Base-by-base conservation (phyloP, 2,329 filamentous ascomycete genomes). In the Shiraia sp. region DNA sequence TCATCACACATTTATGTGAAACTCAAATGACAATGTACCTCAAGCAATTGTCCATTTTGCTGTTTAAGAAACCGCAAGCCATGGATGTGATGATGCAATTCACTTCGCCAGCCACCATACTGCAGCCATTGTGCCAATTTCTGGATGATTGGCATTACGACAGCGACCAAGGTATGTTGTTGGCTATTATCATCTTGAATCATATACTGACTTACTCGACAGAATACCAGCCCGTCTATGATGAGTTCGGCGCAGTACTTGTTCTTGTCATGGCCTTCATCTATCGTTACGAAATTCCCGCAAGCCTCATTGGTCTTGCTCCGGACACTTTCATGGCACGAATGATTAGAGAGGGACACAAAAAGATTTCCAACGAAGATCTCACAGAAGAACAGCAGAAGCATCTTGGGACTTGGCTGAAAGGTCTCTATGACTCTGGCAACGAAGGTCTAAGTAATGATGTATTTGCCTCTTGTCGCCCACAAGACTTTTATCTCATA, bases 221-320 rank as follows among this genome's bases (percentile, higher is more conserved):
- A n/a, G 89, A 93, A 61, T 90, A 90, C 55, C 88, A 92, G 62
- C 88, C 88, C 0, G 83, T 90, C 0, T 93, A 93, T 55, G 89
- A 93, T 59, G 89, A 95, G 55, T 93, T 92, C 53, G 87, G 88
- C 1, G 83, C 86, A 0, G 83, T 91, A 12, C 71, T 93, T 6
- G 76, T 93, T 1, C 74, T 93, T 2, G 77, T 90, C 0, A 69
- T 91, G 36, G 86, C 86, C 0, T 85, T 90, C 50, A 79, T 86
- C n/a, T 81, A 89, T 61, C 83, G 89, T 10, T 92, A 91, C 57
- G 79, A 82, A 36, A 74, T 93, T 8, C 79, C 76, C 0, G 72
- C 76, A 5, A 70, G 79, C 3, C 86, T 91, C 25, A 73, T 91
- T 22, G 87, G 86, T 2, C 72, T 82, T 10, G 73, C 79, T 1